Percentiles rank a stretch among this genome's conserved stretches.
Evolutionary conservation across 768 basidiomycete species (phyloP).

Genomic region (Macrocybe gigantea): DNA sequence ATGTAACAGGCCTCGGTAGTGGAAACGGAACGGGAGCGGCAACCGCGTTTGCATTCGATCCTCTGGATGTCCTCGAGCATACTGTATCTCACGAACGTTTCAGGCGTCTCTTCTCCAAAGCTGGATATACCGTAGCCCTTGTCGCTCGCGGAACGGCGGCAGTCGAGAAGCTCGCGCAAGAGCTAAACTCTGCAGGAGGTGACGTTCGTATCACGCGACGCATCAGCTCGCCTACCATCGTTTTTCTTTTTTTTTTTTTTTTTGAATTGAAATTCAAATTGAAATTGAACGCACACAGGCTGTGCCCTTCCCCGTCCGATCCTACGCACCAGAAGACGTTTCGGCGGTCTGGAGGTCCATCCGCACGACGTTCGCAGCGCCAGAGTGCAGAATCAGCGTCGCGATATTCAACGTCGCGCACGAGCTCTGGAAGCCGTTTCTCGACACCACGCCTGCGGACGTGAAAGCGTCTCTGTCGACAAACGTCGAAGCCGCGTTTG

Average conservation of each 20-base stretch:
- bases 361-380: conserved; percentile 38
- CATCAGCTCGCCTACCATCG: too few species aligned
- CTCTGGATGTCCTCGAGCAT: not conserved
- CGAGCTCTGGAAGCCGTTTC: conserved; percentile 60
- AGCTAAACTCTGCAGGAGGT: conserved; percentile 52
- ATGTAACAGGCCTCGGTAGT: conserved; percentile 34
- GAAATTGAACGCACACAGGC: conserved; percentile 33
- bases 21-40: conserved; percentile 52
- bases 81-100: not conserved
- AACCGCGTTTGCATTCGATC: conserved; percentile 38
- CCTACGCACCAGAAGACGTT: conserved; percentile 47
- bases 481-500: conserved; percentile 55
- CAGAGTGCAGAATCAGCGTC: conserved; percentile 46
- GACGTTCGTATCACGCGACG: conserved; percentile 39
- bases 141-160: conserved; percentile 53
- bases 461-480: conserved; percentile 42
- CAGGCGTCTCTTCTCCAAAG: conserved; percentile 55
- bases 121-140: conserved; percentile 63
- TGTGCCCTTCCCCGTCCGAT: conserved; percentile 43
- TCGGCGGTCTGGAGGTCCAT: conserved; percentile 41
- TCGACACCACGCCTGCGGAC: conserved; percentile 55
- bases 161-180: conserved; percentile 45
- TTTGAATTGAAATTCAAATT: not conserved
- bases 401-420: conserved; percentile 61
- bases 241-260: not conserved